A percentile compares a stretch with the other conserved stretches of the same genome.
Conservation (phyloP, 2,329 filamentous ascomycete genomes). For the Arthrobotrys conoides region DNA sequence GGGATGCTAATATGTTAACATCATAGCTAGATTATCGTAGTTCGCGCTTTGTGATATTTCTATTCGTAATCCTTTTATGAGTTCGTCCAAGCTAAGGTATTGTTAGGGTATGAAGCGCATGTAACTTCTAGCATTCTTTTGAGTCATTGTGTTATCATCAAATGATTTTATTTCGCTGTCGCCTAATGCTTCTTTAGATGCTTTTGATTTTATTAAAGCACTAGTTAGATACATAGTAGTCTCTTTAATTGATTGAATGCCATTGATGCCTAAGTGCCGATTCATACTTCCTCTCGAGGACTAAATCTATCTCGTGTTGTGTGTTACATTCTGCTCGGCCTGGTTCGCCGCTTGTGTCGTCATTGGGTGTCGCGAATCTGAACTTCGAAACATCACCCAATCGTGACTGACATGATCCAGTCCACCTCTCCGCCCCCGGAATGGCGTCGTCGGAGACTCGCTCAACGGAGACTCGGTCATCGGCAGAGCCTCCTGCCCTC, state of each 20-base stretch:
- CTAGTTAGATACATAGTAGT: neutral
- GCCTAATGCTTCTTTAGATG: neutral
- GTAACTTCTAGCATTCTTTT: neutral
- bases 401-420: slow-evolving; percentile 35
- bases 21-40: neutral
- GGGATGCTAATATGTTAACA: neutral
- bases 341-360: slow-evolving; percentile 25
- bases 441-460: slow-evolving; percentile 55
- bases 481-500: slow-evolving; percentile 81
- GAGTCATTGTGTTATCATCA: neutral
- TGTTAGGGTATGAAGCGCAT: too few relatives aligned
- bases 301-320: slow-evolving; percentile 4
- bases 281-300: neutral
- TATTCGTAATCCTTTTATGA: neutral
- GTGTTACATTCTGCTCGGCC: slow-evolving; percentile 11
- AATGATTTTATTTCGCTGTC: too few relatives aligned
- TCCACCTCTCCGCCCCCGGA: slow-evolving; percentile 24
- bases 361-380: slow-evolving; percentile 27
- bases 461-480: slow-evolving; percentile 46
- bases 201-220: neutral
- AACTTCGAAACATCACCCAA: slow-evolving; percentile 26
- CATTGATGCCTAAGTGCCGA: neutral
- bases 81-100: neutral
- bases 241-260: neutral
- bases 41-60: neutral